Evolutionary conservation across 306 rosid genomes (phyloP).

Genomic region (Trichosanthes truncata): DNA sequence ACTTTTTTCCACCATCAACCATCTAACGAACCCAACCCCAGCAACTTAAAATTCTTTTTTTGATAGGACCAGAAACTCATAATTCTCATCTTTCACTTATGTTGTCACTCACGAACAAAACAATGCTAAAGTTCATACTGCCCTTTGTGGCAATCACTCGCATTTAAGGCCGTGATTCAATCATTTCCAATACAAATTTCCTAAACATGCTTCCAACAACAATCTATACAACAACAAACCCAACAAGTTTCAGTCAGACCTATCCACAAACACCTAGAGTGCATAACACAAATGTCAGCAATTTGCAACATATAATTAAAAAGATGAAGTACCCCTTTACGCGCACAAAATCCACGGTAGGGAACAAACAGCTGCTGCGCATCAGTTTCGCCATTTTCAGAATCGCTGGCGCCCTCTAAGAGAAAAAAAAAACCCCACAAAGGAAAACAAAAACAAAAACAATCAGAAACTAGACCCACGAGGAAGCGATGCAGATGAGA

Average conservation of each 20-base stretch:
- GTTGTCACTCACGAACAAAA: neutral
- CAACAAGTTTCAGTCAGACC: neutral
- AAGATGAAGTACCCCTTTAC: conserved; percentile 45
- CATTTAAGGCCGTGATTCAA: neutral
- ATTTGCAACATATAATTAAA: neutral
- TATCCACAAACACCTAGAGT: neutral
- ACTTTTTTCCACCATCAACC: neutral
- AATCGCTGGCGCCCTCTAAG: conserved; percentile 32
- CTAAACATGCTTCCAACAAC: neutral
- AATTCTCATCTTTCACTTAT: neutral
- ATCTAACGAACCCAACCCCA: neutral
- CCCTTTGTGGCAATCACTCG: neutral
- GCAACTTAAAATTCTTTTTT: neutral
- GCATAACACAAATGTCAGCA: neutral
- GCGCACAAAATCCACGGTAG: conserved; percentile 46
- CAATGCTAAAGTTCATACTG: neutral
- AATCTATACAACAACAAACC: neutral
- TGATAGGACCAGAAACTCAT: neutral
- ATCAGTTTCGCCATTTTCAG: conserved; percentile 31
- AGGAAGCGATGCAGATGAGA: neutral
- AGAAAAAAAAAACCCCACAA: neutral
- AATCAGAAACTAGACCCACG: neutral
- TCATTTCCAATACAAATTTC: neutral
- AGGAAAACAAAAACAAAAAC: neutral
- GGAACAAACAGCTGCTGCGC: conserved; percentile 31